Percentiles rank a stretch among this genome's conserved stretches.
These are phyloP conservation scores for Kwoniella sp. DNA, from an alignment of 768 basidiomycete genomes.

Conservation along the genomic window DNA sequence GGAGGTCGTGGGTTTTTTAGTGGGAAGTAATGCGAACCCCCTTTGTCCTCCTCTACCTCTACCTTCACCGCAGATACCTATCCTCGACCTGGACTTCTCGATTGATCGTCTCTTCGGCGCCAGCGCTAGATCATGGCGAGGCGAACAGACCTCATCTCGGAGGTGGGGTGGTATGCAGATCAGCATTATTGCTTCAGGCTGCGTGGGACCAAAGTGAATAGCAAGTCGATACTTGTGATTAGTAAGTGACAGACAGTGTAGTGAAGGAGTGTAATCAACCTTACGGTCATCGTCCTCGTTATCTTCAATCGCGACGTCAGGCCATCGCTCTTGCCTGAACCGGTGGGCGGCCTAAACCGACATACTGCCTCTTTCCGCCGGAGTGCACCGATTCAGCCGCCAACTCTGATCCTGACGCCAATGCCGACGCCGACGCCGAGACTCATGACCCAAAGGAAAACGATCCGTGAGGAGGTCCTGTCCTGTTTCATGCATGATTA, in stretches of 20 bases:
- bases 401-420: no score
- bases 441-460: no score
- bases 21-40: background rate
- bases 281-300: no score
- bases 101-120: background rate
- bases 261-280: no score
- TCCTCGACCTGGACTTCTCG: background rate
- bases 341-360: background rate
- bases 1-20: no score
- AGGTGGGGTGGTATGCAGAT: constrained; percentile 27
- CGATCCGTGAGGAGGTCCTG: no score
- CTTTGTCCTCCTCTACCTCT: background rate
- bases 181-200: constrained; percentile 1
- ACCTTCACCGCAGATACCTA: background rate
- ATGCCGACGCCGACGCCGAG: no score
- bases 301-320: no score
- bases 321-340: no score
- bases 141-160: constrained; percentile 1
- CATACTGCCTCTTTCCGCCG: background rate
- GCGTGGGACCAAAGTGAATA: no score
- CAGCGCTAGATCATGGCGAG: background rate
- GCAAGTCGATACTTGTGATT: no score
- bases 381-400: background rate
- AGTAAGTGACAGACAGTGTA: no score
- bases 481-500: background rate